These are phyloP conservation scores for Lichenothelia convexa DNA, from an alignment of 495 filamentous ascomycete species.

Conservation along the genomic window DNA sequence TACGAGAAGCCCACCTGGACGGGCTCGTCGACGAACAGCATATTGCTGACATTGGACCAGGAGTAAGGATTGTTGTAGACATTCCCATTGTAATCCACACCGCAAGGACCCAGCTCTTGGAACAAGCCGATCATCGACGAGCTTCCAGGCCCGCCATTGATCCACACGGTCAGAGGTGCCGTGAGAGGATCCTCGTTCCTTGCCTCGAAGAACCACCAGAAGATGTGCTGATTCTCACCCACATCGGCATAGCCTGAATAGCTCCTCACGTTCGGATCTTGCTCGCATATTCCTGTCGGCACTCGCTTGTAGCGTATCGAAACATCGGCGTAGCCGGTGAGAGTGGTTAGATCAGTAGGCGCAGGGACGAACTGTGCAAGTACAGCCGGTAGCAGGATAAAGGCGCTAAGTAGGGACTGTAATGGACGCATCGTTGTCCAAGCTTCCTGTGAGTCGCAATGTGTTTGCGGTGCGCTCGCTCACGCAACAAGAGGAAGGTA, in stretches of 20 bases:
- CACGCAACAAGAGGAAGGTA: too few species aligned
- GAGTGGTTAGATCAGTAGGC: too few species aligned
- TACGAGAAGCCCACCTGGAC: conserved; percentile 43
- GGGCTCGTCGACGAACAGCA: conserved; percentile 44
- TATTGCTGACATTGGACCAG: conserved; percentile 39
- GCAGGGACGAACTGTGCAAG: too few species aligned
- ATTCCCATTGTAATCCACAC: conserved; percentile 30
- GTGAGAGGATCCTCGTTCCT: conserved; percentile 31
- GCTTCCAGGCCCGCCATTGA: conserved; percentile 41
- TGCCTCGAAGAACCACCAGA: conserved; percentile 48
- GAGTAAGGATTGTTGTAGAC: conserved; percentile 39
- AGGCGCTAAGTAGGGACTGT: too few species aligned
- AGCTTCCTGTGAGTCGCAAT: too few species aligned
- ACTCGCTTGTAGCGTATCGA: conserved; percentile 46
- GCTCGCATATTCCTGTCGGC: conserved; percentile 44
- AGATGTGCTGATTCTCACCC: conserved; percentile 39
- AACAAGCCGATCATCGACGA: conserved; percentile 45
- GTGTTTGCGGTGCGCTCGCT: too few species aligned
- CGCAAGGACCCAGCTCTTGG: conserved; percentile 44
- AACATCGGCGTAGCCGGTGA: too few species aligned
- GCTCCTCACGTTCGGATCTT: conserved; percentile 42
- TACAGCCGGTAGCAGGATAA: too few species aligned
- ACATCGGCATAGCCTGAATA: conserved; percentile 52
- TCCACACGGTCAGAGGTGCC: conserved; percentile 44
- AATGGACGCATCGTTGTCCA: too few species aligned